These are phyloP conservation scores for Coemansia sp. DNA, from an alignment of 192 early-diverging fungal species.

Conservation along the genomic window DNA sequence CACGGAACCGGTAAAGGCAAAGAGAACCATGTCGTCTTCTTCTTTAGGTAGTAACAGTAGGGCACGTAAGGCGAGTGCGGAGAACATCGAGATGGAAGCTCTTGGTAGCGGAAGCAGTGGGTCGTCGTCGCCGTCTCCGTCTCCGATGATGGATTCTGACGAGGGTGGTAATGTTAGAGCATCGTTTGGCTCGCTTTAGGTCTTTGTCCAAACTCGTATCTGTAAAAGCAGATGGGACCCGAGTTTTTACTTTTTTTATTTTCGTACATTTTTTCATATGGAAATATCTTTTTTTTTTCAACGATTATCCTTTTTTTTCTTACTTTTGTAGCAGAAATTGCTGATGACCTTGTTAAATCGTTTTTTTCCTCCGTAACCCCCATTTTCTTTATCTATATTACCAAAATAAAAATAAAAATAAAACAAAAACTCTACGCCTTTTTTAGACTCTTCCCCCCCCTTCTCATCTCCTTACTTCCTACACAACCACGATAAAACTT, in stretches of 20 bases:
- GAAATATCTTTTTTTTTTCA: not conserved
- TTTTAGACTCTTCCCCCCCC: no score
- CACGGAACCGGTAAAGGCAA: slow-evolving; percentile 32
- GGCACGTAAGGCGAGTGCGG: not conserved
- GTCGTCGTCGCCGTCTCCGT: not conserved
- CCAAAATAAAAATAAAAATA: no score
- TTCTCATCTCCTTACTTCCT: no score
- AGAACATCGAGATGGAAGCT: not conserved
- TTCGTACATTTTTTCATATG: not conserved
- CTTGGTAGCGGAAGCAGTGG: not conserved
- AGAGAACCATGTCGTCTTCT: not conserved
- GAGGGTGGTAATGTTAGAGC: not conserved
- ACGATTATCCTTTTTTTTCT: no score
- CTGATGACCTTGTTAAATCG: no score
- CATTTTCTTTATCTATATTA: no score
- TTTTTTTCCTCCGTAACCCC: no score
- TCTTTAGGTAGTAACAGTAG: not conserved
- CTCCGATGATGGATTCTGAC: not conserved
- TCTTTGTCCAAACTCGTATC: no score
- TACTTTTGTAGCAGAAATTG: no score
- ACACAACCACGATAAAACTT: no score
- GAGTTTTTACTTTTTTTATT: not conserved
- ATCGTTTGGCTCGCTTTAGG: not conserved
- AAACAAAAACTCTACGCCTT: no score
- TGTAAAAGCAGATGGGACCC: not conserved